Percentiles rank a stretch among this genome's conserved stretches.
These are phyloP conservation scores for Sporothrix phasma DNA, from an alignment of 2,329 filamentous ascomycete genomes.

Conservation along the genomic window DNA sequence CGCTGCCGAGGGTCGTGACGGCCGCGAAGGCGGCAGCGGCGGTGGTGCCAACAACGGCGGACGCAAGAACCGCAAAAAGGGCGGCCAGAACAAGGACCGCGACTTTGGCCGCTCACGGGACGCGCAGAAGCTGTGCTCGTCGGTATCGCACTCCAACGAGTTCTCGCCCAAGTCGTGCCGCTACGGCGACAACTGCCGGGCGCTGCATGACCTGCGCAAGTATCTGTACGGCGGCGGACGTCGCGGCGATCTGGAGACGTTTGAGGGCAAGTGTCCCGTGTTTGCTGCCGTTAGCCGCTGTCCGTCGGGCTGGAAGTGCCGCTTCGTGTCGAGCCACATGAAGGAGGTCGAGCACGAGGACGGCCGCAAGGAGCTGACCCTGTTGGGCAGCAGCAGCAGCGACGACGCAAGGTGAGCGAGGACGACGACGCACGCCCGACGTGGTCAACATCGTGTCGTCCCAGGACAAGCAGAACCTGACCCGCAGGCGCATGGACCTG, in stretches of 20 bases:
- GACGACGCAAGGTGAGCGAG: conserved; percentile 19
- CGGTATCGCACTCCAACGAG: conserved; percentile 59
- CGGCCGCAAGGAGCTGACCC: conserved; percentile 70
- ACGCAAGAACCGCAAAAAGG: conserved; percentile 30
- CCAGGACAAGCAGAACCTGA: conserved; percentile 62
- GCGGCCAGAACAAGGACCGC: conserved; percentile 76
- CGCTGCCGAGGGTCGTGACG: conserved; percentile 36
- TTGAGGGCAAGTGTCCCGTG: conserved; percentile 70
- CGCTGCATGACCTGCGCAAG: conserved; percentile 72
- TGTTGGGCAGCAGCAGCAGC: conserved; percentile 40
- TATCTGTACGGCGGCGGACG: conserved; percentile 80
- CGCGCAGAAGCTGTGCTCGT: conserved; percentile 66
- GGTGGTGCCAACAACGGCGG: conserved; percentile 1
- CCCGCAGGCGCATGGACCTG: conserved; percentile 60
- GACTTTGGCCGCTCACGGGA: conserved; percentile 74
- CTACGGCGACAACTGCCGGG: conserved; percentile 71
- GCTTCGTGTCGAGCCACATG: conserved; percentile 81
- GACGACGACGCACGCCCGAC: conserved; percentile 49
- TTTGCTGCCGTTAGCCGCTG: conserved; percentile 70
- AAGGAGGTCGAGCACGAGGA: conserved; percentile 68
- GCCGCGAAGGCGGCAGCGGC: conserved; percentile 12
- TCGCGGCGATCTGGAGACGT: conserved; percentile 65
- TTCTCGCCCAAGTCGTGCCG: conserved; percentile 71
- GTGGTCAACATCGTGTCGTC: conserved; percentile 66
- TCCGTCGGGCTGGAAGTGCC: conserved; percentile 83